A percentile compares a stretch with the other conserved stretches of the same genome.
These are phyloP conservation scores for Penicillium psychrosexuale DNA, from an alignment of 2,329 filamentous ascomycete genomes.

Conservation along the genomic window DNA sequence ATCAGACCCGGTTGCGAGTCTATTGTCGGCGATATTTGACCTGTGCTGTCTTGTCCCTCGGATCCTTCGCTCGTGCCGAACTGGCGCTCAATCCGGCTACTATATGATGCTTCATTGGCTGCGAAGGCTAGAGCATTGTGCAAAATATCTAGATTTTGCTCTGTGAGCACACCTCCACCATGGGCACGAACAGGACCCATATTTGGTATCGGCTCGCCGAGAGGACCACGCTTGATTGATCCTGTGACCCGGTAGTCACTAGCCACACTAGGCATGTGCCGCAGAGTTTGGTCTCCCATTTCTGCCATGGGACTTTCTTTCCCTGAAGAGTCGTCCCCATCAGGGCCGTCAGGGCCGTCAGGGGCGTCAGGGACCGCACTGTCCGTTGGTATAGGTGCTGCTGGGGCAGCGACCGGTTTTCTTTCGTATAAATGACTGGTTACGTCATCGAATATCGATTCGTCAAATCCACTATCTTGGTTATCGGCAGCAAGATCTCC, in stretches of 20 bases:
- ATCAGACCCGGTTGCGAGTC: slow-evolving; percentile 46
- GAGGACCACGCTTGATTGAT: slow-evolving; percentile 23
- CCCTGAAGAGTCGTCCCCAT: slow-evolving; percentile 10
- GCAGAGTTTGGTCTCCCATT: slow-evolving; percentile 20
- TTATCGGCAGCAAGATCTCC: slow-evolving; percentile 37
- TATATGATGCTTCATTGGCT: slow-evolving; percentile 70
- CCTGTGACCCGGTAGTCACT: slow-evolving; percentile 30
- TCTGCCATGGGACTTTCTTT: slow-evolving; percentile 14
- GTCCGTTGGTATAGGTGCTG: slow-evolving; percentile 8
- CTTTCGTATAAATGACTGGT: slow-evolving; percentile 44
- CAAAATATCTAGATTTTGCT: slow-evolving; percentile 66
- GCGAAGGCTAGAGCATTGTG: slow-evolving; percentile 82
- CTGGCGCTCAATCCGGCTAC: slow-evolving; percentile 69
- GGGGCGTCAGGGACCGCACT: not conserved
- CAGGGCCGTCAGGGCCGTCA: not conserved
- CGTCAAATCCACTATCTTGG: slow-evolving; percentile 42
- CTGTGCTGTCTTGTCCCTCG: slow-evolving; percentile 34
- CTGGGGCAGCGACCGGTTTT: slow-evolving; percentile 26
- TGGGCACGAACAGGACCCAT: slow-evolving; percentile 36
- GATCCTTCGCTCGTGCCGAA: slow-evolving; percentile 48
- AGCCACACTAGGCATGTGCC: slow-evolving; percentile 37
- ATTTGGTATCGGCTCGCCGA: slow-evolving; percentile 28
- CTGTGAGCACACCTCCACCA: slow-evolving; percentile 44
- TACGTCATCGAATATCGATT: slow-evolving; percentile 50
- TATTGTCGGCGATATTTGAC: slow-evolving; percentile 35